Evolutionary conservation across 2,329 filamentous ascomycete species (phyloP).

Genomic region (Metarhizium humberi): DNA sequence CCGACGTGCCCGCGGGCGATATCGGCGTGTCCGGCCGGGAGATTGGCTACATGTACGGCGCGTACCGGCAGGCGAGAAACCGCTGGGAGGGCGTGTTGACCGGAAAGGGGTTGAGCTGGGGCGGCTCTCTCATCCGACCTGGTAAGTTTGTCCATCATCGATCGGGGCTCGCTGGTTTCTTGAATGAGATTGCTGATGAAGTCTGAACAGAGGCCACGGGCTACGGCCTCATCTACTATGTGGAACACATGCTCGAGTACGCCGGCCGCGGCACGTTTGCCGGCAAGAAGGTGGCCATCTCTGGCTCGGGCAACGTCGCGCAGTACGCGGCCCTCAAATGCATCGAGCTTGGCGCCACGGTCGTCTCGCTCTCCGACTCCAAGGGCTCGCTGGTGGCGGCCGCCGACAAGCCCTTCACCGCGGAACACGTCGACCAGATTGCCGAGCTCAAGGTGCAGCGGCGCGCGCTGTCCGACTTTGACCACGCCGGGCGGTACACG

Average conservation of each 20-base stretch:
- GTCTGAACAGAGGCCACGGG: conserved; percentile 69
- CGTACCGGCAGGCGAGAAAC: conserved; percentile 83
- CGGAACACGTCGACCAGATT: conserved; percentile 71
- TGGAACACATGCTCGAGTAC: conserved; percentile 90
- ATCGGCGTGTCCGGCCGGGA: conserved; percentile 90
- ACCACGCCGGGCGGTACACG: conserved; percentile 59
- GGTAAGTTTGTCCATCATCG: conserved; percentile 20
- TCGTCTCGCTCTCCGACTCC: conserved; percentile 90
- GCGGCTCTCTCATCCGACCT: conserved; percentile 86
- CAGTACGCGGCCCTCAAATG: conserved; percentile 95
- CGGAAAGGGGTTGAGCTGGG: conserved; percentile 89
- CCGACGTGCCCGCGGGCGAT: conserved; percentile 92
- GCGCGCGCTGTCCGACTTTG: conserved; percentile 68
- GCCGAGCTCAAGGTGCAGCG: conserved; percentile 80
- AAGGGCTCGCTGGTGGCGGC: conserved; percentile 74
- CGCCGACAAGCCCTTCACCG: conserved; percentile 58
- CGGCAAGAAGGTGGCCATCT: conserved; percentile 92
- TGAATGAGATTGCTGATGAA: background rate
- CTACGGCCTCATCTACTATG: conserved; percentile 94
- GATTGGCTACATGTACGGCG: conserved; percentile 90
- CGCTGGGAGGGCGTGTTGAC: conserved; percentile 94
- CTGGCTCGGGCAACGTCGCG: conserved; percentile 94
- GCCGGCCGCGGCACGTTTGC: conserved; percentile 77
- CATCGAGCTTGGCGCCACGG: conserved; percentile 88
- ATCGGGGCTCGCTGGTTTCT: background rate